These are phyloP conservation scores for Camelina hispida DNA, from an alignment of 345 rosid genomes.

Conservation along the genomic window DNA sequence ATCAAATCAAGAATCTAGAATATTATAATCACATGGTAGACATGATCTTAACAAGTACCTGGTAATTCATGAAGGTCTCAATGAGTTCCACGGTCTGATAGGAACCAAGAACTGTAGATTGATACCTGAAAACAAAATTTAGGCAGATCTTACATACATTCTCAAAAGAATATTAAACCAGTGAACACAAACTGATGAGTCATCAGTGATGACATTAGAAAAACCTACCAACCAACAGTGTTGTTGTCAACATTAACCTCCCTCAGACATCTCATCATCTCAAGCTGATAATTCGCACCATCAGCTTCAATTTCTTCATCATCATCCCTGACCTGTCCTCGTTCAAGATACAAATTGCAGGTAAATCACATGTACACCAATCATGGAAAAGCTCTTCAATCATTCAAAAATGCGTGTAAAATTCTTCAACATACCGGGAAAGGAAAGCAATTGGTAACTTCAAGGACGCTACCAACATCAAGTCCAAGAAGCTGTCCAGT, in stretches of 20 bases:
- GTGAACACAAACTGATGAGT: background rate
- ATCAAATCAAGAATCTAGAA: slow-evolving; percentile 8
- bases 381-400: background rate
- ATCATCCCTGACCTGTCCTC: slow-evolving; percentile 72
- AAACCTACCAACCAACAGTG: slow-evolving; percentile 90
- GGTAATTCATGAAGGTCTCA: slow-evolving; percentile 98
- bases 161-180: background rate
- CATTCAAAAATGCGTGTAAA: background rate
- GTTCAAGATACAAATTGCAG: slow-evolving; percentile 5
- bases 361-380: background rate
- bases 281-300: slow-evolving; percentile 99
- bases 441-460: slow-evolving; percentile 98
- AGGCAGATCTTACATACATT: background rate
- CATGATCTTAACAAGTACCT: slow-evolving; percentile 54
- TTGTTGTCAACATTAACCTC: slow-evolving; percentile 99
- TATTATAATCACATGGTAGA: background rate
- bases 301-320: slow-evolving; percentile 99
- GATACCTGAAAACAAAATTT: slow-evolving; percentile 69
- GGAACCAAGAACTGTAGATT: slow-evolving; percentile 88
- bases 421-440: slow-evolving; percentile 68
- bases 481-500: slow-evolving; percentile 98
- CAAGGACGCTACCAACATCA: slow-evolving; percentile 98
- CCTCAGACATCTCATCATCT: slow-evolving; percentile 97
- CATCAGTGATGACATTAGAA: background rate
- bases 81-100: slow-evolving; percentile 94